Conservation (phyloP, 2,329 filamentous ascomycete species). For the Phialophora macrospora region DNA sequence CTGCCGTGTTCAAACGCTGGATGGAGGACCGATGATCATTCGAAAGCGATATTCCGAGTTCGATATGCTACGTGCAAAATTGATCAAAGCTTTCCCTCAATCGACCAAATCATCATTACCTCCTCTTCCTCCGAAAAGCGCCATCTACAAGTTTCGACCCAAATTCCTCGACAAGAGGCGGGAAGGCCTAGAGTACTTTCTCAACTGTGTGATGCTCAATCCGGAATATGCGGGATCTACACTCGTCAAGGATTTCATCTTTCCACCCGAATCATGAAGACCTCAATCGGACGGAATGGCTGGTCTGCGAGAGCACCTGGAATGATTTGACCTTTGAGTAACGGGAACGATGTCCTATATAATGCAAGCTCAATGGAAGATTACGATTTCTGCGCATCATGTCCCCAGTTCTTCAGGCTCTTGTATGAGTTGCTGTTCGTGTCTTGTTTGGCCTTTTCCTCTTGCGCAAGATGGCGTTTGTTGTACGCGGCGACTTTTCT, state of each 20-base stretch:
- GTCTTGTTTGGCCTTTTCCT: conserved; percentile 62
- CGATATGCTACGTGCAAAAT: conserved; percentile 74
- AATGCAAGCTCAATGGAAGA: background rate
- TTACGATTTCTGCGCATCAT: conserved; percentile 28
- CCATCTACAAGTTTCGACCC: conserved; percentile 78
- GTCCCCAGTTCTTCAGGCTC: conserved; percentile 63
- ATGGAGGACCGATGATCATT: conserved; percentile 63
- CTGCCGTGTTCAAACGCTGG: conserved; percentile 82
- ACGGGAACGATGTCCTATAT: background rate
- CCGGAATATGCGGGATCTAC: conserved; percentile 93
- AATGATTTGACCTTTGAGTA: background rate
- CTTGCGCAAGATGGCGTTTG: conserved; percentile 70
- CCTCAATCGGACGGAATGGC: background rate
- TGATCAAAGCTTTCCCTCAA: conserved; percentile 80
- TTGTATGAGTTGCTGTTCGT: conserved; percentile 62
- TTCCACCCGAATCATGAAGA: conserved; percentile 49
- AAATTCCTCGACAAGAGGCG: conserved; percentile 84
- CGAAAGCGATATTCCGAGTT: conserved; percentile 86
- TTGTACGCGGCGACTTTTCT: conserved; percentile 67
- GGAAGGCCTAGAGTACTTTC: conserved; percentile 83
- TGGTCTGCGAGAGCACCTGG: background rate
- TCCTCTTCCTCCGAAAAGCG: conserved; percentile 85
- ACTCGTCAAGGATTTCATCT: conserved; percentile 87
- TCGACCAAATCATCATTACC: conserved; percentile 73
- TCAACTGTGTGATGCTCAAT: conserved; percentile 91